Base-by-base conservation (phyloP, 164 flowering plant species). In the Houttuynia cordata region DNA sequence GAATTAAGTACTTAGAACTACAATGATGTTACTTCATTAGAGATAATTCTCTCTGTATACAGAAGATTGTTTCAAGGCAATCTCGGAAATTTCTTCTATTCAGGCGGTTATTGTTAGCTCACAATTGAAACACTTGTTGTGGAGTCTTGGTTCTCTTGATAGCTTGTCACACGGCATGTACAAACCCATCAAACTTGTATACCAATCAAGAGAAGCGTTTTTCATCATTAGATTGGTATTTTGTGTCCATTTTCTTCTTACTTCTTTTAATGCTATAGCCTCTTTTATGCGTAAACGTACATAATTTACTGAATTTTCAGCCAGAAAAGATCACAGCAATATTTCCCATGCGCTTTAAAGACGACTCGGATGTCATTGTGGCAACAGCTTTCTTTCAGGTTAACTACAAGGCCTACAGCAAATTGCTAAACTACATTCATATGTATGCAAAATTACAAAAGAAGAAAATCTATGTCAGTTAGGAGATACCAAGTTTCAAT, bases 341-440 rank as follows among this genome's bases (percentile, higher is more conserved):
- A 30, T 87, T 87, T 52, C 97, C 97, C 15, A 87, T 87, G 81
- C 86, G 87, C 39, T 89, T 89, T 58, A 81, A 74, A 63, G 94
- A 89, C 56, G 60, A 80, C n/a, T 66, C 87, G 40, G 91, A 89
- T 70, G 87, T 85, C 65, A 67, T 82, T 59, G 76, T 91, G 52
- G 96, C 94, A 60, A 78, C 87, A 62, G 76, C 88, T 22, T 83
- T 91, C 73, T 83, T 91, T 73, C 97, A 83, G 96, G 96, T 91
- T 56, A 22, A 23, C 21, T 40, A 1, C 30, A 9, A 58, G 21
- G 12, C 45, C 19, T 52, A 12, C 22, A 53, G 24, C 56, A 20
- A 20, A 53, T 20, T 8, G 10, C 24, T 0, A 4, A 18, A 2
- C 18, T 20, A 8, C n/a, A 10, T 10, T 52, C 22, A 12, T 45